Conservation (phyloP, 2,329 filamentous ascomycete genomes). For the Calonectria henricotiae region DNA sequence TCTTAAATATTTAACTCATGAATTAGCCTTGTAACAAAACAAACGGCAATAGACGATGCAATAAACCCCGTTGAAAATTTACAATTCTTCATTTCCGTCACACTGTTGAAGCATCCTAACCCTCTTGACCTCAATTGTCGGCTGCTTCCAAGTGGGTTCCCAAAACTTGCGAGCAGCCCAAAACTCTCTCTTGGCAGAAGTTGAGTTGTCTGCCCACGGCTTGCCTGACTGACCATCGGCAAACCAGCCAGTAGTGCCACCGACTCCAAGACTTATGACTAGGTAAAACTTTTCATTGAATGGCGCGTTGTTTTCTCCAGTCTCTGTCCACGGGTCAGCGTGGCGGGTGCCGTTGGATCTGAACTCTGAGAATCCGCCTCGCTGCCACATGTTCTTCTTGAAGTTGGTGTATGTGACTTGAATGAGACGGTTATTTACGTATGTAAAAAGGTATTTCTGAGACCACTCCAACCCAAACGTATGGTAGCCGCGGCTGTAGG, state of each 20-base stretch:
- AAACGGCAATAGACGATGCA: not conserved
- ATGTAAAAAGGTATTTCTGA: conserved; percentile 90
- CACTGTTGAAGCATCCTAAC: conserved; percentile 82
- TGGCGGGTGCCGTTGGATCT: conserved; percentile 78
- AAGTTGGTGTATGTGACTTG: conserved; percentile 88
- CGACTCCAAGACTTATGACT: conserved; percentile 83
- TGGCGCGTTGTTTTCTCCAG: conserved; percentile 75
- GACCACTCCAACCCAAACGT: conserved; percentile 90
- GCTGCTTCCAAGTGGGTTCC: conserved; percentile 81
- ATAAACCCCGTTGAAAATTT: not conserved
- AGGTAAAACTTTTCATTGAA: conserved; percentile 86
- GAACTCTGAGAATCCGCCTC: conserved; percentile 77
- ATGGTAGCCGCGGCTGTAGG: conserved; percentile 80
- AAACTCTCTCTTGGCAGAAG: conserved; percentile 82
- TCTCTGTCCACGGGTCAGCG: conserved; percentile 75
- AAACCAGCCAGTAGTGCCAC: conserved; percentile 89
- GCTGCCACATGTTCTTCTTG: conserved; percentile 77
- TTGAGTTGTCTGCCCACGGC: conserved; percentile 83
- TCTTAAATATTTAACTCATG: not conserved
- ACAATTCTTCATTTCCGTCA: conserved; percentile 72
- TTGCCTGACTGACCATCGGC: conserved; percentile 80
- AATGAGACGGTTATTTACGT: conserved; percentile 84
- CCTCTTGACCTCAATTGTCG: conserved; percentile 78
- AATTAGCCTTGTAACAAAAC: not conserved
- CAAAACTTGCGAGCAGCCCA: conserved; percentile 79